phyloP scores from a whole-genome alignment of 2,329 filamentous ascomycete genomes.

The Keithomyces neogunnii region DNA sequence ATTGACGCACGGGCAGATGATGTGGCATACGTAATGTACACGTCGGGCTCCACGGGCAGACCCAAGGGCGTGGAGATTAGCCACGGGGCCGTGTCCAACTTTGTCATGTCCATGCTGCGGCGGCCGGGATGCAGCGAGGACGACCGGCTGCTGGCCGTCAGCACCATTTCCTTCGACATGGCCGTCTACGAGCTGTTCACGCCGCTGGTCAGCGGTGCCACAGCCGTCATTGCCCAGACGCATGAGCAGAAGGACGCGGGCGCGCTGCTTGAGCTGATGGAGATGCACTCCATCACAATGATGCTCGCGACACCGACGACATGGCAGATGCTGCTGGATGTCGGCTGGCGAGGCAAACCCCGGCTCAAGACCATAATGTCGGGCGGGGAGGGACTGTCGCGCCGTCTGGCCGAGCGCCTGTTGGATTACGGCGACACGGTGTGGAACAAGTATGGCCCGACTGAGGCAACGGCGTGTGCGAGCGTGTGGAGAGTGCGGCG shows the following conservation, averaged over 20 bases:
- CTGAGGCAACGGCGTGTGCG: constrained; percentile 15
- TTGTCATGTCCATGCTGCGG: not conserved
- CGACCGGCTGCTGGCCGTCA: constrained; percentile 12
- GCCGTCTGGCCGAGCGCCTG: too few species aligned
- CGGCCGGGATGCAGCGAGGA: constrained; percentile 8
- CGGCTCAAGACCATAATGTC: too few species aligned
- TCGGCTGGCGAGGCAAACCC: too few species aligned
- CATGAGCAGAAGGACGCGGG: too few species aligned
- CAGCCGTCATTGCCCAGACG: too few species aligned
- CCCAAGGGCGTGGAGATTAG: not conserved
- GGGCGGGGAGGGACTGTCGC: too few species aligned
- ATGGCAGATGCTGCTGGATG: too few species aligned
- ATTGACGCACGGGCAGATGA: too few species aligned
- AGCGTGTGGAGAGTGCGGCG: constrained; percentile 15
- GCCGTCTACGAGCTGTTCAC: constrained; percentile 10
- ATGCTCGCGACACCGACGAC: too few species aligned
- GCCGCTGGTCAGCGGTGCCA: constrained; percentile 10
- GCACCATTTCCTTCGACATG: constrained; percentile 12
- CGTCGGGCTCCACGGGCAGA: constrained; percentile 15
- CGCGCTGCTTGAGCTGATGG: too few species aligned
- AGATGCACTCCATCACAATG: too few species aligned
- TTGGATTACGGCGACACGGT: too few species aligned
- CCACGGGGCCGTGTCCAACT: not conserved
- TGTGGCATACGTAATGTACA: not conserved
- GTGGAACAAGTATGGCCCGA: constrained; percentile 13